A percentile compares a stretch with the other conserved stretches of the same genome.
phyloP scores from a whole-genome alignment of 2,329 filamentous ascomycete genomes.

The Sporothrix curviconia region DNA sequence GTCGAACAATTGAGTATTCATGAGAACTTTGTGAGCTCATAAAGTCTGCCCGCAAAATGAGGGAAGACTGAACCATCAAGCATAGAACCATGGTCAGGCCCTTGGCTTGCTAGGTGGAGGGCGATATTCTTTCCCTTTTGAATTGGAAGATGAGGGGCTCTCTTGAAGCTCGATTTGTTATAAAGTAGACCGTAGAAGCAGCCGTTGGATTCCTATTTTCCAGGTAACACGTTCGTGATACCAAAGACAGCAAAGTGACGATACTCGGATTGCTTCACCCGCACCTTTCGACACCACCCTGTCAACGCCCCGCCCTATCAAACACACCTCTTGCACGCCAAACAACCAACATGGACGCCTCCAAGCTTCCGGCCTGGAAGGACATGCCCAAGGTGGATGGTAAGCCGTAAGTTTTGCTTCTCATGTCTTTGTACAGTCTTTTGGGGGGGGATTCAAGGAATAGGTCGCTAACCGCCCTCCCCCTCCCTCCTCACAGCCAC shows the following conservation, averaged over 20 bases:
- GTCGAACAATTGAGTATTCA: too few relatives aligned
- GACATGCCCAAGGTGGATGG: conserved; percentile 14
- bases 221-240: too few relatives aligned
- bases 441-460: too few relatives aligned
- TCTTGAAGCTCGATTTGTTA: too few relatives aligned
- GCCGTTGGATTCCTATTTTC: too few relatives aligned
- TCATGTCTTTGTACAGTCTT: too few relatives aligned
- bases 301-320: background rate
- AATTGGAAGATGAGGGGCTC: background rate
- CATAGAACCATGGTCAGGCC: background rate
- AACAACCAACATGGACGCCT: background rate
- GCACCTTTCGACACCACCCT: background rate
- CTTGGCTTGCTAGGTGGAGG: background rate
- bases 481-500: conserved; percentile 24
- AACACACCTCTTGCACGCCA: too few relatives aligned
- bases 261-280: background rate
- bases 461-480: background rate
- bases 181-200: too few relatives aligned
- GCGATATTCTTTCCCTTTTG: background rate
- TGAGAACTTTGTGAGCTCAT: background rate
- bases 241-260: background rate
- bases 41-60: background rate
- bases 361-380: conserved; percentile 5
- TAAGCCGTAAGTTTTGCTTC: conserved; percentile 12
- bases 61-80: background rate